Evolutionary conservation across 306 rosid species (phyloP), one percentile per base, ranked within the genome.

Genomic region (Clitoria ternatea): DNA sequence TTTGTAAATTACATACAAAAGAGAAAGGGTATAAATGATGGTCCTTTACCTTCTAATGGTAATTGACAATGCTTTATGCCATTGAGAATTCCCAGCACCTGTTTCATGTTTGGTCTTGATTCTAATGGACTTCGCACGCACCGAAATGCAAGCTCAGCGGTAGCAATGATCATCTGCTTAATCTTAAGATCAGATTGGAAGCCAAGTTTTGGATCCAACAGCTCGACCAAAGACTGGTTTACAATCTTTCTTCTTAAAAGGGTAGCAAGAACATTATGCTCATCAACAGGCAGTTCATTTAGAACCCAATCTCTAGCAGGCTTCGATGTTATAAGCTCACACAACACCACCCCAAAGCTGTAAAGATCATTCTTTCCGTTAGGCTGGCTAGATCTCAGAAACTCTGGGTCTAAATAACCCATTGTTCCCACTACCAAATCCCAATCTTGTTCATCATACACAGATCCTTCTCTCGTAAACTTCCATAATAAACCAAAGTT

Each of bases 331-430:
- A 76, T 1, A 18, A 76, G 62, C 26, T 76, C 75, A 48, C 63
- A 67, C 54, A 67, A 47, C 10, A 67, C 62, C 45, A 67, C 75
- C 0, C 75, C 75, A 59, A 76, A 76, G 20, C 75, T 68, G 47
- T 76, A 76, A 47, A 67, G 63, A 48, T 67, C 80, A 13, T 12
- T 76, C 36, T 67, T 18, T 0, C 49, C 6, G 1, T 55, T 24
- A 47, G 68, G 63, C 17, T 2, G 10, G 4, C 69, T 63, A 1
- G 56, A 10, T 23, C 4, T 12, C 54, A 17, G 14, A 37, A 50
- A 59, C 4, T 75, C 69, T 2, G 80, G 74, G 18, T 75, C 80
- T 7, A 75, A 4, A 57, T 75, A 75, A 75, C 61, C 61, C 44
- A 11, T 0, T 23, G 69, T 1, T 24, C 74, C 74, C n/a, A n/a